These are phyloP conservation scores for Spencermartinsiella ligniputridi DNA, from an alignment of 1,139 yeast species.

Conservation along the genomic window DNA sequence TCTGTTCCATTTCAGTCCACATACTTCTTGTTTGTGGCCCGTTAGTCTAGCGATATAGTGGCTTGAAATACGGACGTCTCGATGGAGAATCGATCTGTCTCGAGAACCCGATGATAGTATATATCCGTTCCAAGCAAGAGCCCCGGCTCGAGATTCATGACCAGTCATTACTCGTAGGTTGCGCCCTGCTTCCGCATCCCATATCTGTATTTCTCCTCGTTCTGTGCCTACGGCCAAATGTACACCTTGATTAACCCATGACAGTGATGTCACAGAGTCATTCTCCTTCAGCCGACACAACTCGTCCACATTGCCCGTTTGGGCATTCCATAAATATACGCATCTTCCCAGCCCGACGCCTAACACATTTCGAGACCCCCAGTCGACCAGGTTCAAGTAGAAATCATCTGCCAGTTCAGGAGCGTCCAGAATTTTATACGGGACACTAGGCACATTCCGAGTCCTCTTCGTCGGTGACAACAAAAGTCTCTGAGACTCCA, in stretches of 20 bases:
- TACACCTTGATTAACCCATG: slow-evolving; percentile 83
- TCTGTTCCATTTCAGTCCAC: slow-evolving; percentile 92
- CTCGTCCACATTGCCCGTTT: slow-evolving; percentile 77
- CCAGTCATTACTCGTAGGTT: slow-evolving; percentile 85
- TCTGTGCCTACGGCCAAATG: slow-evolving; percentile 91
- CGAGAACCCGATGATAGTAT: slow-evolving; percentile 82
- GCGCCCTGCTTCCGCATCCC: slow-evolving; percentile 87
- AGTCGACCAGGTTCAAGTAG: slow-evolving; percentile 84
- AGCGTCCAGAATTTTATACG: slow-evolving; percentile 91
- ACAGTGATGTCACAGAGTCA: slow-evolving; percentile 73
- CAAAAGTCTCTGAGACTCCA: slow-evolving; percentile 75
- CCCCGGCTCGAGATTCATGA: slow-evolving; percentile 77
- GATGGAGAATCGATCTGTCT: slow-evolving; percentile 76
- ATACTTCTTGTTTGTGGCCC: slow-evolving; percentile 87
- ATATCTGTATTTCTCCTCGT: slow-evolving; percentile 83
- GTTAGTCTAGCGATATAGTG: slow-evolving; percentile 71
- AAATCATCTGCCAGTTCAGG: slow-evolving; percentile 95
- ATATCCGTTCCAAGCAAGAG: slow-evolving; percentile 94
- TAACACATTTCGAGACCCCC: slow-evolving; percentile 88
- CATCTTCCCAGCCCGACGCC: slow-evolving; percentile 90
- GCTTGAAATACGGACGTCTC: slow-evolving; percentile 87
- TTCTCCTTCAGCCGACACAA: slow-evolving; percentile 63
- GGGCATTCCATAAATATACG: slow-evolving; percentile 89
- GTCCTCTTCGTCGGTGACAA: slow-evolving; percentile 79
- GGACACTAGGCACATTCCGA: slow-evolving; percentile 76